phyloP scores from a whole-genome alignment of 129 eudicot genomes.

The Pulicaria dysenterica region DNA sequence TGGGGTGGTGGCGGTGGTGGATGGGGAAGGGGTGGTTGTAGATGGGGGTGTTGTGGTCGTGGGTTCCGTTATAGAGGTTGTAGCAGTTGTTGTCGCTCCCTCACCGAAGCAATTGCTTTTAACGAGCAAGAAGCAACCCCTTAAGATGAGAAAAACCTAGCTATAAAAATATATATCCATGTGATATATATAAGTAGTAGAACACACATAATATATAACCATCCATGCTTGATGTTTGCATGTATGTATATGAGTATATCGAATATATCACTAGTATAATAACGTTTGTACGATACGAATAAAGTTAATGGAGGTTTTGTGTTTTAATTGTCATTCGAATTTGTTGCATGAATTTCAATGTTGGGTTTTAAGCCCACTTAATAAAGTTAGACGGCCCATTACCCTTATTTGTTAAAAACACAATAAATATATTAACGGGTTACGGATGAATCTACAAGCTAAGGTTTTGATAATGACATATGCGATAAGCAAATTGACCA shows the following conservation, averaged over 20 bases:
- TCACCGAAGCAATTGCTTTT: slow-evolving; percentile 34
- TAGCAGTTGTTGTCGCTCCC: slow-evolving; percentile 27
- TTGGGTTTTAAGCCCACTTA: too few species aligned
- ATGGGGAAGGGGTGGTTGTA: slow-evolving; percentile 41
- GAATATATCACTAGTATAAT: slow-evolving; percentile 14
- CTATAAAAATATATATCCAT: background rate
- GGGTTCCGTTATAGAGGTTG: slow-evolving; percentile 30
- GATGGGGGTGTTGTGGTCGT: slow-evolving; percentile 41
- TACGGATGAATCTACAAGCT: too few species aligned
- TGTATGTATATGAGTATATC: slow-evolving; percentile 15
- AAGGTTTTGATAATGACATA: too few species aligned
- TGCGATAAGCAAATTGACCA: too few species aligned
- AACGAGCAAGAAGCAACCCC: slow-evolving; percentile 36
- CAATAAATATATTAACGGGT: too few species aligned
- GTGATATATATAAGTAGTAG: background rate
- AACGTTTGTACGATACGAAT: slow-evolving; percentile 28
- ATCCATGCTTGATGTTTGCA: slow-evolving; percentile 23
- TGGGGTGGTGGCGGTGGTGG: slow-evolving; percentile 23
- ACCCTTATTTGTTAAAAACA: too few species aligned
- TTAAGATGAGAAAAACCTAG: slow-evolving; percentile 7
- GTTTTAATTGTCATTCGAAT: background rate
- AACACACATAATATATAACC: background rate
- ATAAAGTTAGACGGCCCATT: too few species aligned
- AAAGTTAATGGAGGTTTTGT: slow-evolving; percentile 7
- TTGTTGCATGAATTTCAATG: too few species aligned